Conservation (phyloP, 306 rosid genomes). For the Dryas alaskensis region DNA sequence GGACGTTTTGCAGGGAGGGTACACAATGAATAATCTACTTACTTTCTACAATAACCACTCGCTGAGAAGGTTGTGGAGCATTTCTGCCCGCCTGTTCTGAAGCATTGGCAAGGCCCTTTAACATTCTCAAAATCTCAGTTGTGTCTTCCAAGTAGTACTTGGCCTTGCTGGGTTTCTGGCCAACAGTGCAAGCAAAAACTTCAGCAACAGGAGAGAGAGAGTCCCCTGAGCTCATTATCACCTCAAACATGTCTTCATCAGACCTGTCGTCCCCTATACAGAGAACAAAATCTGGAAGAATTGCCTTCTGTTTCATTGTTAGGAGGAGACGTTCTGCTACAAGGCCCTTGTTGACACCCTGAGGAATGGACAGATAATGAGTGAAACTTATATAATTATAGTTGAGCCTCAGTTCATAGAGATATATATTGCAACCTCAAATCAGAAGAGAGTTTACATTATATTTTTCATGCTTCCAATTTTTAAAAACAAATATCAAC, state of each 20-base stretch:
- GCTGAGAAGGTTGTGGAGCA: conserved; percentile 28
- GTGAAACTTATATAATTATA: neutral
- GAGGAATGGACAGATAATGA: conserved; percentile 14
- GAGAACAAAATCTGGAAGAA: conserved; percentile 69
- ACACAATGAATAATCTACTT: conserved; percentile 25
- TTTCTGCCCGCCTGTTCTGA: conserved; percentile 48
- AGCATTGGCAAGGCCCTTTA: conserved; percentile 75
- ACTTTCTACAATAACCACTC: conserved; percentile 32
- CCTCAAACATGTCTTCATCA: conserved; percentile 87
- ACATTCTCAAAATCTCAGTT: conserved; percentile 76
- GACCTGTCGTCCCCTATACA: conserved; percentile 93
- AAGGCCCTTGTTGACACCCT: conserved; percentile 90
- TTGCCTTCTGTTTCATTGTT: conserved; percentile 54
- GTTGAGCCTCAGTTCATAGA: neutral
- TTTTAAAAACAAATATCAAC: neutral
- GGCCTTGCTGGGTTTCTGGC: conserved; percentile 65
- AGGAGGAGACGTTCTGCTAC: conserved; percentile 65
- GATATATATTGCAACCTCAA: neutral
- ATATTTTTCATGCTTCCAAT: neutral
- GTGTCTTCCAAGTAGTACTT: conserved; percentile 73
- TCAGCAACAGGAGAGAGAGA: conserved; percentile 49
- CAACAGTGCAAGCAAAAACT: conserved; percentile 59
- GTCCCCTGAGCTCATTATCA: conserved; percentile 38
- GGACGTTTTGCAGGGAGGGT: neutral
- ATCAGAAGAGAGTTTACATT: neutral